These are phyloP conservation scores for Dioszegia crocea DNA, from an alignment of 768 basidiomycete species.

Conservation along the genomic window DNA sequence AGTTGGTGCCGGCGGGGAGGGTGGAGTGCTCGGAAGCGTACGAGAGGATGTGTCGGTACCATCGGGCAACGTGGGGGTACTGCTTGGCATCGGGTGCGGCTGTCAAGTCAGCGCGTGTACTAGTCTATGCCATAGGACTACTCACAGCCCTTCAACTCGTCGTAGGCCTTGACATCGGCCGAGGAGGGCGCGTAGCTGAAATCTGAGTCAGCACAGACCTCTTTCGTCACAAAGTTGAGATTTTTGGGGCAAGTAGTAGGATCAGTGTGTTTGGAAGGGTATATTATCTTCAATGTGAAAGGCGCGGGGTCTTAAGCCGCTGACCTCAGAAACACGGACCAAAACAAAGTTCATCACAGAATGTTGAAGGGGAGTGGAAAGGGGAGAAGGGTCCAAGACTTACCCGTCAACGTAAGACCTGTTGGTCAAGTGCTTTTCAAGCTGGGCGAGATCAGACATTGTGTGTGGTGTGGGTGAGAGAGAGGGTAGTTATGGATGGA, in stretches of 20 bases:
- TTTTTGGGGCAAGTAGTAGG: neutral
- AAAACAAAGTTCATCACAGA: slow-evolving; percentile 50
- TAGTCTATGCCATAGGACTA: neutral
- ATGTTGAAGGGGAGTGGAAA: neutral
- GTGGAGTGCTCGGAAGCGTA: slow-evolving; percentile 61
- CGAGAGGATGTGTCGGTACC: slow-evolving; percentile 84
- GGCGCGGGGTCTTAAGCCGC: slow-evolving; percentile 51
- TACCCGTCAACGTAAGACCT: slow-evolving; percentile 49
- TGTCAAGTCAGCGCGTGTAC: neutral
- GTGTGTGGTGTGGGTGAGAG: slow-evolving; percentile 10
- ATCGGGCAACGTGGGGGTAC: slow-evolving; percentile 73
- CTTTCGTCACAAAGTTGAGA: neutral
- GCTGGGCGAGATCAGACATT: slow-evolving; percentile 53
- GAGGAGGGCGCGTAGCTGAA: slow-evolving; percentile 41
- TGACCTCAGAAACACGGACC: slow-evolving; percentile 52
- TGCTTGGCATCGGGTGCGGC: slow-evolving; percentile 61
- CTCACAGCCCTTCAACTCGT: slow-evolving; percentile 28
- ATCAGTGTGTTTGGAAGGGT: slow-evolving; percentile 50
- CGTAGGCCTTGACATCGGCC: slow-evolving; percentile 45
- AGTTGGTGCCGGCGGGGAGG: slow-evolving; percentile 82
- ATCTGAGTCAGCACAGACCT: slow-evolving; percentile 9
- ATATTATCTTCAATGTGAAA: slow-evolving; percentile 46
- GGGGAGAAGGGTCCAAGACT: slow-evolving; percentile 15
- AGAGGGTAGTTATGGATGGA: neutral
- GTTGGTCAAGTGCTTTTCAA: slow-evolving; percentile 80